These are phyloP conservation scores for Choiromyces venosus DNA, from an alignment of 495 filamentous ascomycete genomes.

Conservation along the genomic window DNA sequence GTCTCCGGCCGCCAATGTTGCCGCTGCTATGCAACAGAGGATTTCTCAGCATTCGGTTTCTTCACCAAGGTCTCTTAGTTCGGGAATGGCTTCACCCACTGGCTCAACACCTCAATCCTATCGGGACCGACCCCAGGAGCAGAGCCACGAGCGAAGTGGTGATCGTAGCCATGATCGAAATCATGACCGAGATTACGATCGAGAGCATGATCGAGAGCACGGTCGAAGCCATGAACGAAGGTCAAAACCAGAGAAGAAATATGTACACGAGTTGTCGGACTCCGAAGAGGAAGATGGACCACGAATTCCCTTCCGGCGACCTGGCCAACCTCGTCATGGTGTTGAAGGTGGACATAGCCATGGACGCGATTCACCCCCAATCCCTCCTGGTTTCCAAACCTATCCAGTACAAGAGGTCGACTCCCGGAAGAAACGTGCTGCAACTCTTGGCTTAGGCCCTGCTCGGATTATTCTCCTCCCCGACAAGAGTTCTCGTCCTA, in stretches of 20 bases:
- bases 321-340: constrained; percentile 24
- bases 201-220: not conserved
- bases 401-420: constrained; percentile 78
- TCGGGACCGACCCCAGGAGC: constrained; percentile 20
- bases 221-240: not conserved
- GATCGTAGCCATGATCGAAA: not conserved
- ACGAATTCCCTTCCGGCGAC: constrained; percentile 25
- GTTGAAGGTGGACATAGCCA: constrained; percentile 12
- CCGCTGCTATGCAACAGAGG: constrained; percentile 29
- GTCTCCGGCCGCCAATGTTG: constrained; percentile 33
- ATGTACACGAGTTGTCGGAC: constrained; percentile 24
- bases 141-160: constrained; percentile 7
- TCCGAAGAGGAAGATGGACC: constrained; percentile 40
- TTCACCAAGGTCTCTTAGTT: constrained; percentile 21
- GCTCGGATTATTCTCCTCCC: constrained; percentile 84
- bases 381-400: constrained; percentile 42
- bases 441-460: constrained; percentile 67
- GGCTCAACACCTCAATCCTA: constrained; percentile 20
- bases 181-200: not conserved
- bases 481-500: constrained; percentile 62
- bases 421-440: constrained; percentile 94
- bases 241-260: constrained; percentile 11
- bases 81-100: constrained; percentile 27
- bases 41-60: constrained; percentile 25
- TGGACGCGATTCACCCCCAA: constrained; percentile 36